A percentile compares a stretch with the other conserved stretches of the same genome.
Conservation (phyloP, 371 early-diverging fungal genomes). For the Mucor sp. region DNA sequence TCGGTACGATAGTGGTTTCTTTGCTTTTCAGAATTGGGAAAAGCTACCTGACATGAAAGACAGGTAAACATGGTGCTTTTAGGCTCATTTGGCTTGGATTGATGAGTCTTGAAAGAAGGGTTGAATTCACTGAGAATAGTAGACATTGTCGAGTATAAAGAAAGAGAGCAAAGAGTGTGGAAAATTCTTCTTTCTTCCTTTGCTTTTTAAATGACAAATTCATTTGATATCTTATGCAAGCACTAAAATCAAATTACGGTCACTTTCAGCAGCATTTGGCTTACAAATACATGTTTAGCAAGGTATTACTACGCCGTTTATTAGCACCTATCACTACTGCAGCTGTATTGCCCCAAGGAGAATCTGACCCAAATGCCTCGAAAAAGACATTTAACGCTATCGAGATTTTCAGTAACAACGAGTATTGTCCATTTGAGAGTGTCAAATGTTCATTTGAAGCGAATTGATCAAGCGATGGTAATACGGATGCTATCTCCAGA, state of each 20-base stretch:
- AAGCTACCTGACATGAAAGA: conserved; percentile 82
- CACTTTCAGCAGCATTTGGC: not conserved
- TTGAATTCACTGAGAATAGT: conserved; percentile 8
- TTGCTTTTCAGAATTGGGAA: conserved; percentile 78
- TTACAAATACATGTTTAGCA: not conserved
- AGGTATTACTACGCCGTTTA: too few species aligned
- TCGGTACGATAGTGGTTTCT: conserved; percentile 83
- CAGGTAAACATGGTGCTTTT: conserved; percentile 55
- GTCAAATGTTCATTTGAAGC: too few species aligned
- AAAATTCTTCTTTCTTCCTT: not conserved
- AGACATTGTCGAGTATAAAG: not conserved
- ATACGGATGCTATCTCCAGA: too few species aligned
- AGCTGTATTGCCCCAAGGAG: too few species aligned
- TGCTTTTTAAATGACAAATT: not conserved
- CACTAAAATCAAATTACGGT: not conserved
- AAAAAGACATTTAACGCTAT: too few species aligned
- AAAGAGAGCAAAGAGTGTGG: not conserved
- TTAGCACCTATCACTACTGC: too few species aligned
- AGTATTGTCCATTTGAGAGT: too few species aligned
- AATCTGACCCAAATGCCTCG: too few species aligned
- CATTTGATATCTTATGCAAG: conserved; percentile 8
- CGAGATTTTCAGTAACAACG: too few species aligned
- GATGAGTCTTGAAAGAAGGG: conserved; percentile 5
- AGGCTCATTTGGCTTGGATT: conserved; percentile 4
- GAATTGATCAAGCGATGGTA: too few species aligned